A percentile compares a stretch with the other conserved stretches of the same genome.
Evolutionary conservation across 2,329 filamentous ascomycete genomes (phyloP).

Genomic region (Bipolaris gigantea): DNA sequence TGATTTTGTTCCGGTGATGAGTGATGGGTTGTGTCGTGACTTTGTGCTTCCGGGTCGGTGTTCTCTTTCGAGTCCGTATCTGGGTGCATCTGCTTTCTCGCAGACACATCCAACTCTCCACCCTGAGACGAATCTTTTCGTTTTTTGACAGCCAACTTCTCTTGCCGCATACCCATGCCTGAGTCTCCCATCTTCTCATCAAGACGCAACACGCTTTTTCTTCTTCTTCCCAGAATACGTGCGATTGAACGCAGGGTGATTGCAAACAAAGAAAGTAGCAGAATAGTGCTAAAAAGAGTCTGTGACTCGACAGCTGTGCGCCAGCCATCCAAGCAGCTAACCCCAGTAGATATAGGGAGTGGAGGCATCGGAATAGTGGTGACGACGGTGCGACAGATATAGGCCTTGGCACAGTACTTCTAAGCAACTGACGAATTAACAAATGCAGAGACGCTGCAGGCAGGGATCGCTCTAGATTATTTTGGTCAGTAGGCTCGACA

Average conservation of each 20-base stretch:
- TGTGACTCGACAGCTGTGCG: conserved; percentile 3
- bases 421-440: conserved; percentile 22
- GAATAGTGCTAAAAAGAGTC: conserved; percentile 18
- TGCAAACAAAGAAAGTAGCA: conserved; percentile 25
- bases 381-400: conserved; percentile 14
- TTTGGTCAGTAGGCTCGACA: conserved; percentile 32
- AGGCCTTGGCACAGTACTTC: conserved; percentile 25
- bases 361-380: conserved; percentile 37
- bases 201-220: conserved; percentile 17
- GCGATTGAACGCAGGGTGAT: conserved; percentile 21
- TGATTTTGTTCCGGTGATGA: conserved; percentile 1
- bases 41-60: background rate
- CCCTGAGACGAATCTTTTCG: conserved; percentile 6
- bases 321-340: conserved; percentile 18
- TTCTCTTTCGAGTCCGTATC: background rate
- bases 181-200: background rate
- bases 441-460: conserved; percentile 33
- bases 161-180: background rate
- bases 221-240: conserved; percentile 17
- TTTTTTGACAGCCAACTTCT: background rate
- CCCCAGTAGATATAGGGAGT: conserved; percentile 20
- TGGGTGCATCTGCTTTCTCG: background rate
- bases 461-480: conserved; percentile 25
- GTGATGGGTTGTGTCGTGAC: background rate
- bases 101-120: background rate